phyloP scores from a whole-genome alignment of 805 yeast genomes.

The Yarrowia sp. region DNA sequence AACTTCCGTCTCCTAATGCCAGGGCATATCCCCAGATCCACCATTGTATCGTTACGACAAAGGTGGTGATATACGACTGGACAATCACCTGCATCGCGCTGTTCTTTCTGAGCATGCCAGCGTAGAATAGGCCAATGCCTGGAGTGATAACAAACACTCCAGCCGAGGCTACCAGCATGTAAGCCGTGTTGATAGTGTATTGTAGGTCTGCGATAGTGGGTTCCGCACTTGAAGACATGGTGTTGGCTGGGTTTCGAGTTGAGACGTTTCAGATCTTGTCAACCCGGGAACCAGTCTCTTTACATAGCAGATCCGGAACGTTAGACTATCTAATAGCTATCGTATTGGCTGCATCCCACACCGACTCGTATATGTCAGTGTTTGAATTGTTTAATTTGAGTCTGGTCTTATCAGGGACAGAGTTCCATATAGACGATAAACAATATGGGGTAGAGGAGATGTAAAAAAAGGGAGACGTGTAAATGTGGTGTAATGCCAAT shows the following conservation, averaged over 20 bases:
- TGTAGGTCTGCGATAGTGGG: conserved; percentile 1
- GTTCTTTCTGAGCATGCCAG: conserved; percentile 92
- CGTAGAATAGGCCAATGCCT: conserved; percentile 90
- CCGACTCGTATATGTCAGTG: conserved; percentile 11
- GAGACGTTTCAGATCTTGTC: background rate
- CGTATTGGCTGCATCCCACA: background rate
- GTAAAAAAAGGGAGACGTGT: background rate
- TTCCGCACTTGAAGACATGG: background rate
- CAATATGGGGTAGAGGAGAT: background rate
- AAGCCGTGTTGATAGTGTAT: conserved; percentile 65
- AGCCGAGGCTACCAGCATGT: conserved; percentile 63
- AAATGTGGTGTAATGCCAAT: background rate
- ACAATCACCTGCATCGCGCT: conserved; percentile 91
- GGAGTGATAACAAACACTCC: conserved; percentile 94
- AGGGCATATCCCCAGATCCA: conserved; percentile 97
- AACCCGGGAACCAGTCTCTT: background rate
- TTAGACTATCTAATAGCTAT: conserved; percentile 4
- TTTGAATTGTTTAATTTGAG: conserved; percentile 9
- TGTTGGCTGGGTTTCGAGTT: too few species aligned
- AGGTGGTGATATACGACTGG: conserved; percentile 90
- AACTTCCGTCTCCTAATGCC: conserved; percentile 85
- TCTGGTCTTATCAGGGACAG: conserved; percentile 23
- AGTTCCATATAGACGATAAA: conserved; percentile 10
- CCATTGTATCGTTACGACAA: conserved; percentile 91
- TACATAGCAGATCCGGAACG: background rate